These are phyloP conservation scores for Lathyrus tuberosus DNA, from an alignment of 306 rosid genomes.

Conservation along the genomic window DNA sequence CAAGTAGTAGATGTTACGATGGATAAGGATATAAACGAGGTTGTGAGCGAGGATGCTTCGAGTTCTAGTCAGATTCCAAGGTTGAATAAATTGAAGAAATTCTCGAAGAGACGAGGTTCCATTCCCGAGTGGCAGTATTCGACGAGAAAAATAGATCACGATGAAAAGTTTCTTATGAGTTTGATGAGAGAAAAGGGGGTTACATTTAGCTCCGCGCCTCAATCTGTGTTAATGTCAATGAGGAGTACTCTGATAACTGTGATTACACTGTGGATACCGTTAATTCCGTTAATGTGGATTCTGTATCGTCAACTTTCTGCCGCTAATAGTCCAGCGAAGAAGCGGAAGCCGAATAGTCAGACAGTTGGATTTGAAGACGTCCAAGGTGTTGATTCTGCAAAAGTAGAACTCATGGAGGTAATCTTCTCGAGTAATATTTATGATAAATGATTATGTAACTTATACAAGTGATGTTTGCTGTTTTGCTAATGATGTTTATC, in stretches of 20 bases:
- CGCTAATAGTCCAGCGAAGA: slow-evolving; percentile 84
- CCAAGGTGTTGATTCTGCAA: slow-evolving; percentile 93
- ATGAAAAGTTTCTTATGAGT: slow-evolving; percentile 78
- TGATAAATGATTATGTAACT: slow-evolving; percentile 2
- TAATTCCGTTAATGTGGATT: slow-evolving; percentile 96
- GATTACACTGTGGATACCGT: slow-evolving; percentile 86
- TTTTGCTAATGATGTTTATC: slow-evolving; percentile 10
- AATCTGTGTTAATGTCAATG: slow-evolving; percentile 67
- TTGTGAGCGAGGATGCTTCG: slow-evolving; percentile 44
- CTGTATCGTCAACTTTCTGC: slow-evolving; percentile 91
- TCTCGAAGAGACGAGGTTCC: slow-evolving; percentile 51
- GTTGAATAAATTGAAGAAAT: slow-evolving; percentile 45
- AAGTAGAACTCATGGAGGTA: slow-evolving; percentile 98
- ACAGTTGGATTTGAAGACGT: slow-evolving; percentile 90
- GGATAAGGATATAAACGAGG: slow-evolving; percentile 41
- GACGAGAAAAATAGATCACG: slow-evolving; percentile 85
- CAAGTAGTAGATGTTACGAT: slow-evolving; percentile 35
- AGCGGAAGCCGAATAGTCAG: slow-evolving; percentile 64
- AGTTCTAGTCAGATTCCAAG: slow-evolving; percentile 44
- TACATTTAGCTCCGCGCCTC: slow-evolving; percentile 88
- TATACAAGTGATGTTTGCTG: slow-evolving; percentile 19
- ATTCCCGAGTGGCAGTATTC: slow-evolving; percentile 74
- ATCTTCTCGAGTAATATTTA: slow-evolving; percentile 23
- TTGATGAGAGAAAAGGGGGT: slow-evolving; percentile 90
- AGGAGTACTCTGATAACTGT: slow-evolving; percentile 80